Percentiles rank a stretch among this genome's conserved stretches.
phyloP scores from a whole-genome alignment of 805 yeast species.

The Schwanniomyces pseudopolymorphus region DNA sequence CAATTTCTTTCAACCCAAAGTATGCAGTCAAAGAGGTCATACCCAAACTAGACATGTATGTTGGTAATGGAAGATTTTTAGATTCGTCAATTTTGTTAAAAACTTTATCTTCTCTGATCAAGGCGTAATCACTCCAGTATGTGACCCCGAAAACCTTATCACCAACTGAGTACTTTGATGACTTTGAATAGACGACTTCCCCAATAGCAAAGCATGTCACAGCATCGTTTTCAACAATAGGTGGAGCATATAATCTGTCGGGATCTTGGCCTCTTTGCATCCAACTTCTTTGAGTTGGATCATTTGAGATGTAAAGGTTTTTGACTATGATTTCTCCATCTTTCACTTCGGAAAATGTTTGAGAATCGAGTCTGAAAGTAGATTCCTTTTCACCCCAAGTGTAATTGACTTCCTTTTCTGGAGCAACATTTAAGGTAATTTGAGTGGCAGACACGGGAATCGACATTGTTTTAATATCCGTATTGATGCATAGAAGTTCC shows the following conservation, averaged over 20 bases:
- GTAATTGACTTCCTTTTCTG: conserved; percentile 18
- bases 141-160: conserved; percentile 39
- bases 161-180: conserved; percentile 40
- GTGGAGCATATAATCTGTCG: conserved; percentile 31
- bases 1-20: conserved; percentile 50
- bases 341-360: conserved; percentile 12
- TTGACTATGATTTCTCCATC: conserved; percentile 45
- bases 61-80: conserved; percentile 32
- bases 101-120: conserved; percentile 27
- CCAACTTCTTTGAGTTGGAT: conserved; percentile 66
- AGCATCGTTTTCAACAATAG: conserved; percentile 43
- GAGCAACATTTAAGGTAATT: conserved; percentile 21
- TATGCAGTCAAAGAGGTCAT: conserved; percentile 63
- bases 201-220: conserved; percentile 49
- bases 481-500: too few species aligned
- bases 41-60: conserved; percentile 52
- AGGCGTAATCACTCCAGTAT: conserved; percentile 50
- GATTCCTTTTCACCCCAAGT: conserved; percentile 20
- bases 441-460: conserved; percentile 12
- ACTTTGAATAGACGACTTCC: conserved; percentile 48
- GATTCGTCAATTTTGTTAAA: conserved; percentile 27
- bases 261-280: conserved; percentile 37
- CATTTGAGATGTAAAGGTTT: conserved; percentile 51
- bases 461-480: conserved; percentile 12
- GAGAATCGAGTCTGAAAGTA: conserved; percentile 22